Evolutionary conservation across 306 rosid species (phyloP).

Genomic region (Bauhinia variegata): DNA sequence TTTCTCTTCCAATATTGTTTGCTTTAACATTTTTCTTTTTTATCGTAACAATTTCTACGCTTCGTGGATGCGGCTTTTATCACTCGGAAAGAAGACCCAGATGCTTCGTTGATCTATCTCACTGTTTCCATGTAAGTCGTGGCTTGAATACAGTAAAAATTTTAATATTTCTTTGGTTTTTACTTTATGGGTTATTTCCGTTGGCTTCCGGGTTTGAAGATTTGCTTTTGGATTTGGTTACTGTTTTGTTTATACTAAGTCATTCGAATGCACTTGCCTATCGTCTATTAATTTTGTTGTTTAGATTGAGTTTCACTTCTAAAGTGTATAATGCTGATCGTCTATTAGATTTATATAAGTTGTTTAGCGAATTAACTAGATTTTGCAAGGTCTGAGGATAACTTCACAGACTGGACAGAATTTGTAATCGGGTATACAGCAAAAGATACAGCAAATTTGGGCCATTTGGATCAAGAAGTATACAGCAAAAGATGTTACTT

Average conservation of each 20-base stretch:
- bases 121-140: conserved; percentile 40
- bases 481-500: conserved; percentile 10
- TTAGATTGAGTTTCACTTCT: conserved; percentile 17
- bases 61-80: conserved; percentile 11
- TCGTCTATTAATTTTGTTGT: conserved; percentile 22
- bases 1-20: conserved; percentile 5
- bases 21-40: conserved; percentile 1
- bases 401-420: conserved; percentile 10
- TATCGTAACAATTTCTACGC: not conserved
- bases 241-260: conserved; percentile 21
- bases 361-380: conserved; percentile 10
- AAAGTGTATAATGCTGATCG: not conserved
- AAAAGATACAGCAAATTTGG: conserved; percentile 17
- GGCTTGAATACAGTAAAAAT: conserved; percentile 5
- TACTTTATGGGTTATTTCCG: conserved; percentile 27
- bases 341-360: not conserved
- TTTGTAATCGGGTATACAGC: not conserved
- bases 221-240: conserved; percentile 22
- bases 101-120: conserved; percentile 46
- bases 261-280: not conserved
- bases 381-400: not conserved
- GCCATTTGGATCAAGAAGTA: conserved; percentile 12
- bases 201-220: conserved; percentile 29
- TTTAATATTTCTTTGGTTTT: conserved; percentile 27
- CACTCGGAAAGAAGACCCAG: conserved; percentile 21